Evolutionary conservation across 1,139 yeast species (phyloP), one percentile per base, ranked within the genome.

Genomic region (Diutina rugosa): DNA sequence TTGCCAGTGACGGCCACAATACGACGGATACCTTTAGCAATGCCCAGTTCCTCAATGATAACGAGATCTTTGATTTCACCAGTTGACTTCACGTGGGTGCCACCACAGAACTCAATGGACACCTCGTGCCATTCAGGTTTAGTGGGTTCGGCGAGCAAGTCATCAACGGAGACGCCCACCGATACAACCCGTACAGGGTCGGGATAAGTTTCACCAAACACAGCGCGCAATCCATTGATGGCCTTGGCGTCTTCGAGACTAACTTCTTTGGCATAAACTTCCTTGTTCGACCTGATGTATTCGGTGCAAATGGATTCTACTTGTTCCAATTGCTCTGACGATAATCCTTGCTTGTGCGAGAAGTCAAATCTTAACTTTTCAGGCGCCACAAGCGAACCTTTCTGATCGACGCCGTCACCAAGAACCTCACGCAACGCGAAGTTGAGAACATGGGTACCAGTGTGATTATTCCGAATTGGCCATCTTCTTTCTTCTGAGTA

Each of bases 111-210:
- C 74, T 95, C 99, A 63, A 95, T 78, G 4, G 97, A 89, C 64
- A 81, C 77, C 56, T 81, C 75, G 63, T 72, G 73, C 98, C 99
- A 93, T 65, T 87, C 81, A 56, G 74, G 74, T 66, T 80, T 87
- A 35, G 73, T 62, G 63, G 98, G 97, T 63, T 85, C 77, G 10
- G 79, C 76, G 61, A 91, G 69, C 63, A 93, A 76, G 6, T 87
- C 95, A 29, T 88, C 93, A 55, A 95, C 89, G 55, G 97, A 83
- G 52, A 81, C 87, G 67, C 99, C 99, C 65, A 95, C 88, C 46
- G 97, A 88, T 57, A 93, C 97, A 63, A 93, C 99, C 69, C 99
- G 84, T 45, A 93, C 99, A 54, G 99, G 99, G 67, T 93, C 98
- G 48, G 99, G 99, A 68, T 93, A 93, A 4, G 97, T 90, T 77